phyloP scores from a whole-genome alignment of 495 filamentous ascomycete species.

The Xylaria scruposa region DNA sequence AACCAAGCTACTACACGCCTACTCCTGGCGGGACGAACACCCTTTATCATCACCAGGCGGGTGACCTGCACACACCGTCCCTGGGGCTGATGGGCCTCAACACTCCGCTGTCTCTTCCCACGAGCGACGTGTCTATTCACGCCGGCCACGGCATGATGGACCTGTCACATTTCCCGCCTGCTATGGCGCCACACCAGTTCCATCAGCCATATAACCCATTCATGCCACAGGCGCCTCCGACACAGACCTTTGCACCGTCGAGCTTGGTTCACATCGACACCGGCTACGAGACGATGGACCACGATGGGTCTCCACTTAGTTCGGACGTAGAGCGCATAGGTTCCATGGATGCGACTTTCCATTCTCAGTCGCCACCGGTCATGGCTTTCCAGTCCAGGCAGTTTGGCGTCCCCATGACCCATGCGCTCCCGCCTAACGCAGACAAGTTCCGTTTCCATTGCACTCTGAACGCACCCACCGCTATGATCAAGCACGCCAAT shows the following conservation, averaged over 20 bases:
- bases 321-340: slow-evolving; percentile 55
- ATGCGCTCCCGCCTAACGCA: slow-evolving; percentile 50
- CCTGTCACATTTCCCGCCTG: slow-evolving; percentile 57
- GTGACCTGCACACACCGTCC: slow-evolving; percentile 88
- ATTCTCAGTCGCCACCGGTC: slow-evolving; percentile 52
- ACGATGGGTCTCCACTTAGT: slow-evolving; percentile 68
- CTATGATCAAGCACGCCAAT: slow-evolving; percentile 87
- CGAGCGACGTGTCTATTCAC: slow-evolving; percentile 64
- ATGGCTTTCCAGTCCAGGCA: slow-evolving; percentile 49
- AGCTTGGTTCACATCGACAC: slow-evolving; percentile 79
- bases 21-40: slow-evolving; percentile 85
- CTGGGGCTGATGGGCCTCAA: slow-evolving; percentile 70
- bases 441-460: slow-evolving; percentile 89
- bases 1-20: slow-evolving; percentile 85
- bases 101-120: slow-evolving; percentile 84
- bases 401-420: slow-evolving; percentile 50
- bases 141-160: slow-evolving; percentile 62
- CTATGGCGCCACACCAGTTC: slow-evolving; percentile 71
- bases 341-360: slow-evolving; percentile 58
- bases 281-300: slow-evolving; percentile 78
- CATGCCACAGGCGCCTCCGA: slow-evolving; percentile 60
- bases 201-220: slow-evolving; percentile 75
- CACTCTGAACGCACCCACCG: slow-evolving; percentile 89
- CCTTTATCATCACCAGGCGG: slow-evolving; percentile 81
- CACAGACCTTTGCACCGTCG: slow-evolving; percentile 76